A percentile compares a stretch with the other conserved stretches of the same genome.
Evolutionary conservation across 371 early-diverging fungal species (phyloP).

Genomic region (Syncephalastrum monosporum): DNA sequence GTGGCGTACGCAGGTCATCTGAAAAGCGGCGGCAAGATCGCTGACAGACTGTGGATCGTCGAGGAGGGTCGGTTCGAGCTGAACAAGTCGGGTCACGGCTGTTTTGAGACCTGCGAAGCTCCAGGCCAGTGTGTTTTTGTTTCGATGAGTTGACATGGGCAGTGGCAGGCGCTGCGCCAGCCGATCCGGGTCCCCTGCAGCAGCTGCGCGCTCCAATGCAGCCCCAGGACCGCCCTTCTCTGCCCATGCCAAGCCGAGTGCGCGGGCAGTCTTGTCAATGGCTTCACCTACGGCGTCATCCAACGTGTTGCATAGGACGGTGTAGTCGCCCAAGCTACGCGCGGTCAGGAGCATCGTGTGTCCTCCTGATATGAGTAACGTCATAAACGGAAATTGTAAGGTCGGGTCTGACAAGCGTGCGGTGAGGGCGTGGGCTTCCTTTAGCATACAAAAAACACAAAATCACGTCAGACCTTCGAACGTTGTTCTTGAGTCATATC

Average conservation of each 20-base stretch:
- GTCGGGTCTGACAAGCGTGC: slow-evolving; percentile 53
- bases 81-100: slow-evolving; percentile 49
- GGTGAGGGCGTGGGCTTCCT: slow-evolving; percentile 77
- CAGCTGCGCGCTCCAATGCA: slow-evolving; percentile 70
- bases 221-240: slow-evolving; percentile 77
- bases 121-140: slow-evolving; percentile 58
- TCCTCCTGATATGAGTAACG: slow-evolving; percentile 80
- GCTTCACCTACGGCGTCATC: slow-evolving; percentile 86
- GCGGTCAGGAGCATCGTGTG: slow-evolving; percentile 74
- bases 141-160: slow-evolving; percentile 60
- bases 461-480: slow-evolving; percentile 1
- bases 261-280: slow-evolving; percentile 77
- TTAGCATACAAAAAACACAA: neutral
- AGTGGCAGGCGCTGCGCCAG: slow-evolving; percentile 55
- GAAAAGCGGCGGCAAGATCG: slow-evolving; percentile 81
- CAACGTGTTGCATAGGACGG: slow-evolving; percentile 66
- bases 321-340: slow-evolving; percentile 64
- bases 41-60: slow-evolving; percentile 33
- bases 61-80: slow-evolving; percentile 34
- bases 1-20: slow-evolving; percentile 63
- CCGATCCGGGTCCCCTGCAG: slow-evolving; percentile 49
- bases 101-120: slow-evolving; percentile 84
- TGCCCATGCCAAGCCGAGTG: slow-evolving; percentile 68
- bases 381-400: slow-evolving; percentile 72
- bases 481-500: neutral